phyloP scores from a whole-genome alignment of 1,139 yeast species.

The Candida freyschussii region DNA sequence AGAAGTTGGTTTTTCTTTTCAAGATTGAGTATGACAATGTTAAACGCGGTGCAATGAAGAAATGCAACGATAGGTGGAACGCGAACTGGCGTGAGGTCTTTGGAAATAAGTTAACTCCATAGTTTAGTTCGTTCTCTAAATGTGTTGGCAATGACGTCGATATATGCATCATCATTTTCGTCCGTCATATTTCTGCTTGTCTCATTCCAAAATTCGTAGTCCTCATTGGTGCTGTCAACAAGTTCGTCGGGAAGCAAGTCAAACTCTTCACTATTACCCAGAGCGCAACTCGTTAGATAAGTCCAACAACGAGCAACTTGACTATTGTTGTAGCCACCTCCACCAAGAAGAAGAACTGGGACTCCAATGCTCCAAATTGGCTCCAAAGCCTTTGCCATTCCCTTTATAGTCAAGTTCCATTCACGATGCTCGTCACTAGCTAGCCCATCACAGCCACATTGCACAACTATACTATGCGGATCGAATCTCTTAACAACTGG shows the following conservation, averaged over 20 bases:
- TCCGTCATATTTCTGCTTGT: constrained; percentile 36
- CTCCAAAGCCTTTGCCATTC: constrained; percentile 38
- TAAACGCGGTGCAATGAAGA: constrained; percentile 64
- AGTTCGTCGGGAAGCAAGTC: constrained; percentile 52
- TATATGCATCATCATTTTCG: constrained; percentile 32
- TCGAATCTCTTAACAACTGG: constrained; percentile 37
- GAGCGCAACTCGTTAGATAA: constrained; percentile 34
- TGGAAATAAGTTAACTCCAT: constrained; percentile 15
- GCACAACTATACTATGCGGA: constrained; percentile 57
- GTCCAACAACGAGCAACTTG: constrained; percentile 68
- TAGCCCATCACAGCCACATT: constrained; percentile 73
- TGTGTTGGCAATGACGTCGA: constrained; percentile 16
- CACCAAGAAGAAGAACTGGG: constrained; percentile 56
- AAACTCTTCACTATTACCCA: constrained; percentile 16
- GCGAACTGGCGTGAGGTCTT: constrained; percentile 54
- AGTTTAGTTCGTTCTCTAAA: constrained; percentile 1
- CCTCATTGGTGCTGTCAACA: constrained; percentile 40
- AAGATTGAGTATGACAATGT: constrained; percentile 33
- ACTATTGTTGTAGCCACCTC: constrained; percentile 69
- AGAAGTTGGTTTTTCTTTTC: constrained; percentile 43
- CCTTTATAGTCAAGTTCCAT: constrained; percentile 63
- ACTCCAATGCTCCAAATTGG: constrained; percentile 30
- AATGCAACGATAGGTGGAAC: constrained; percentile 69
- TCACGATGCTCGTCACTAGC: constrained; percentile 52
- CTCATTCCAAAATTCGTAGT: constrained; percentile 47